Percentiles rank a stretch among this genome's conserved stretches.
Evolutionary conservation across 495 filamentous ascomycete genomes (phyloP).

Genomic region (Trichoderma asperelloides): DNA sequence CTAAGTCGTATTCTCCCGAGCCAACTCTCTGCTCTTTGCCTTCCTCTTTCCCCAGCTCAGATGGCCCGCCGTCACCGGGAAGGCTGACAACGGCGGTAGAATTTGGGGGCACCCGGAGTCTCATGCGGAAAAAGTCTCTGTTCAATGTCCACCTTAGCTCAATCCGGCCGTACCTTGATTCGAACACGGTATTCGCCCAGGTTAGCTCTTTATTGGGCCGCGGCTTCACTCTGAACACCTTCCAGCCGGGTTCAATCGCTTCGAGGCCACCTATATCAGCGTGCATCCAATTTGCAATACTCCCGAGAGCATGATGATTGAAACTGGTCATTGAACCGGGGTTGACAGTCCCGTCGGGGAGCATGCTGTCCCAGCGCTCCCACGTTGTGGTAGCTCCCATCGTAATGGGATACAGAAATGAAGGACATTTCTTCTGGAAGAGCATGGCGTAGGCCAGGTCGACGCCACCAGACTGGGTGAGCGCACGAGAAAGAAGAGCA

Average conservation of each 20-base stretch:
- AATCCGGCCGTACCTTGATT: not conserved
- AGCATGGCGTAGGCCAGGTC: slow-evolving; percentile 25
- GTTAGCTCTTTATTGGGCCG: slow-evolving; percentile 24
- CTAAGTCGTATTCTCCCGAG: no score
- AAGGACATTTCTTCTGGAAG: slow-evolving; percentile 25
- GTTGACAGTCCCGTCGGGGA: slow-evolving; percentile 36
- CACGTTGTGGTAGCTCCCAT: slow-evolving; percentile 44
- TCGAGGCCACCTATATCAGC: slow-evolving; percentile 23
- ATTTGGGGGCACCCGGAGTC: no score
- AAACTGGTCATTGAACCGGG: slow-evolving; percentile 42
- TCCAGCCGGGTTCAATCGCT: slow-evolving; percentile 28
- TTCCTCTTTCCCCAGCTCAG: no score
- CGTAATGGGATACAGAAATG: slow-evolving; percentile 39
- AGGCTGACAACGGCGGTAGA: no score
- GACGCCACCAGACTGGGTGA: slow-evolving; percentile 22
- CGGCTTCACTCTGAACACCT: slow-evolving; percentile 19
- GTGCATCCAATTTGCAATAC: slow-evolving; percentile 30
- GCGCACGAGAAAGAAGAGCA: slow-evolving; percentile 31
- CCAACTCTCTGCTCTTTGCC: no score
- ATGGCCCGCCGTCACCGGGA: no score
- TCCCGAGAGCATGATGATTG: slow-evolving; percentile 43
- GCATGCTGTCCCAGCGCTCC: slow-evolving; percentile 44
- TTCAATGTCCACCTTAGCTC: no score
- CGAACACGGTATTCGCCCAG: slow-evolving; percentile 20
- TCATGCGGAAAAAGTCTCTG: no score